Evolutionary conservation across 2,329 filamentous ascomycete species (phyloP).

Genomic region (Tolypocladium guangdongense): DNA sequence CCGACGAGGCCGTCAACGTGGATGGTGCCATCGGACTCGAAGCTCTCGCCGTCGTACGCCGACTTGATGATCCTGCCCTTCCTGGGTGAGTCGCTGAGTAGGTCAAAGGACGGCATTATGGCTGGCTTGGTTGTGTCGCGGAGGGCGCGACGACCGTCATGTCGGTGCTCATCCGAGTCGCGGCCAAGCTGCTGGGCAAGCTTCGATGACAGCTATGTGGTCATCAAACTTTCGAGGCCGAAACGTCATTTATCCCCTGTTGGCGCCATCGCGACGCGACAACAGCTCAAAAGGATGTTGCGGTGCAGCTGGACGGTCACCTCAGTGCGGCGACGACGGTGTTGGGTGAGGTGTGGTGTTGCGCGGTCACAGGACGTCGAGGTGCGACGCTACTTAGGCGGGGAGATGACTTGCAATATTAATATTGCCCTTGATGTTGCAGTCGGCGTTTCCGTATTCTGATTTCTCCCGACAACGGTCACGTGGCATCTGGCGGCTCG

Average conservation of each 20-base stretch:
- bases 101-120: conserved; percentile 38
- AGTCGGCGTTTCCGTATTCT: too few species aligned
- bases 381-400: not conserved
- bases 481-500: too few species aligned
- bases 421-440: too few species aligned
- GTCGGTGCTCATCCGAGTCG: not conserved
- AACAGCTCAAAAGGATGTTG: not conserved
- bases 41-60: conserved; percentile 77
- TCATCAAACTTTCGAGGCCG: not conserved
- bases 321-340: not conserved
- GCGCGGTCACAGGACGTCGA: not conserved
- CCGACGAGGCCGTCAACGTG: conserved; percentile 73
- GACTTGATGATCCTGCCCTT: conserved; percentile 52
- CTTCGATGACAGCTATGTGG: not conserved
- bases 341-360: not conserved
- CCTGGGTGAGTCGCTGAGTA: conserved; percentile 33
- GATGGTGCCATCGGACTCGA: conserved; percentile 75
- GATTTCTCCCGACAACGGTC: too few species aligned
- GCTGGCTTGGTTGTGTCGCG: not conserved
- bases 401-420: too few species aligned
- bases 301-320: not conserved
- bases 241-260: not conserved
- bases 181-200: not conserved
- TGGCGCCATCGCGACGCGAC: not conserved
- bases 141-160: not conserved